Base-by-base conservation (phyloP, 2,329 filamentous ascomycete genomes). In the Alternaria sp. region DNA sequence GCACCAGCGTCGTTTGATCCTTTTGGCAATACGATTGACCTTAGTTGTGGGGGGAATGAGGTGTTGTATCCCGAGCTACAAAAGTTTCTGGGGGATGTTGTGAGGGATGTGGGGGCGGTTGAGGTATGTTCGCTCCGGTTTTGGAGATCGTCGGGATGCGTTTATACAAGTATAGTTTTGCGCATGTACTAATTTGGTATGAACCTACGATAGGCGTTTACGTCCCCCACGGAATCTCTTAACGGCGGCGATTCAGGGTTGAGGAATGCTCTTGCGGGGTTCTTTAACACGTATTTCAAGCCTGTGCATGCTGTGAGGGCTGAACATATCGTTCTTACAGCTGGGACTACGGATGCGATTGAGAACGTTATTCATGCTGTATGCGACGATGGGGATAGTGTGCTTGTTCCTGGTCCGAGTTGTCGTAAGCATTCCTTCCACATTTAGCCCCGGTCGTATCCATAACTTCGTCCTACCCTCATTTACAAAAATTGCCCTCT, bases 321-420 rank as follows among this genome's bases (percentile, higher is more conserved):
- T 0, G 70, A 75, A 26, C 74, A 77, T 32, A 66, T 77, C 25
- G 73, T 74, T 2, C 51, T 75, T 32, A 75, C 74, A 13, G 72
- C 73, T 0, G 74, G 75, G 11, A 71, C 70, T 2, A 68, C 65
- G 15, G 73, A 75, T 55, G 73, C 72, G 2, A 64, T 77, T 17
- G 74, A 76, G 26, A 72, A 59, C 17, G 36, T 75, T 10, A 65
- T 77, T 21, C 67, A 77, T 28, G 63, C 72, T 7, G 63, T 77
- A 3, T 77, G 75, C 54, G 73, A 77, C 26, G 73, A 75, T 47
- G 75, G 73, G 9, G 75, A 77, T 45, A 72, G 71, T 36, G 66
- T 77, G 15, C 66, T 77, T n/a, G 64, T 76, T 6, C 74, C 74
- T 7, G 75, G 75, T 2, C 75, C 75, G 15, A 70, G 69, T 50